These are phyloP conservation scores for Quercus aquifolioides DNA, from an alignment of 306 rosid species.

Conservation along the genomic window DNA sequence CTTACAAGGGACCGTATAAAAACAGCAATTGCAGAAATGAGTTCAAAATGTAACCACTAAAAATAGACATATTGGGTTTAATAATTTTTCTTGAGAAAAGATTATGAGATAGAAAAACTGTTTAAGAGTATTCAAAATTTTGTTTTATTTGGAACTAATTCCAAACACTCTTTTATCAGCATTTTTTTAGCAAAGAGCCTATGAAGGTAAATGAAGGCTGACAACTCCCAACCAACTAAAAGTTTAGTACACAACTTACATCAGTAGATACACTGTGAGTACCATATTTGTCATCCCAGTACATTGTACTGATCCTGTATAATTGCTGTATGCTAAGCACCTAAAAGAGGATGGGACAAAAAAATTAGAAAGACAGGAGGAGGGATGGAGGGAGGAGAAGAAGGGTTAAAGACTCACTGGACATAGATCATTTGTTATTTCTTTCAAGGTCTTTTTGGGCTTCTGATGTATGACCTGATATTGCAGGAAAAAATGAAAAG, in stretches of 20 bases:
- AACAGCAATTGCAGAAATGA: too few relatives aligned
- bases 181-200: too few relatives aligned
- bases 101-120: too few relatives aligned
- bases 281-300: conserved; percentile 99
- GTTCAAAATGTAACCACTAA: too few relatives aligned
- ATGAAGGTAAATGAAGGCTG: too few relatives aligned
- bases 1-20: too few relatives aligned
- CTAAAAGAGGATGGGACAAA: conserved; percentile 35
- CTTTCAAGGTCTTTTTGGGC: conserved; percentile 90
- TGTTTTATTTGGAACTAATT: too few relatives aligned
- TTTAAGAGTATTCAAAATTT: too few relatives aligned
- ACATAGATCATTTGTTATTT: conserved; percentile 94
- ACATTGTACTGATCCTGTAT: conserved; percentile 98
- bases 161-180: too few relatives aligned
- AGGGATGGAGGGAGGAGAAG: conserved; percentile 3
- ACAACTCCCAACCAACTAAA: too few relatives aligned
- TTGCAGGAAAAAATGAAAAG: not conserved
- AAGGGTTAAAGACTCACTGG: conserved; percentile 64
- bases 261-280: conserved; percentile 98
- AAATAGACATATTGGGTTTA: too few relatives aligned
- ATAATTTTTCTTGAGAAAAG: too few relatives aligned
- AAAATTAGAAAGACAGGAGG: not conserved
- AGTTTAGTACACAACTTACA: conserved; percentile 28
- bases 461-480: conserved; percentile 96
- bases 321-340: conserved; percentile 98